phyloP scores from a whole-genome alignment of 345 rosid genomes.

The Gossypium sturtianum region DNA sequence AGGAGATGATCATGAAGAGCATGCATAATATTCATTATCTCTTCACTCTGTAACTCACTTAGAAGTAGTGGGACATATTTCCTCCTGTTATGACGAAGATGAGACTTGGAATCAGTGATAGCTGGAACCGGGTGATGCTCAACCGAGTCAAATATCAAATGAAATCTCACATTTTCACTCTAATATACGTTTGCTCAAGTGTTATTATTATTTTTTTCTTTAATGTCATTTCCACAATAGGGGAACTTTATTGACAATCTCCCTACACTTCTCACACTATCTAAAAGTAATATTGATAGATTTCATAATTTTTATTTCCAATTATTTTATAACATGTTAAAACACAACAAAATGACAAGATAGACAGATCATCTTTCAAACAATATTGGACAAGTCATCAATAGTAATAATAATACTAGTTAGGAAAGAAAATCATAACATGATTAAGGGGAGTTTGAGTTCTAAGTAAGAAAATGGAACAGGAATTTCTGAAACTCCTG shows the following conservation, averaged over 20 bases:
- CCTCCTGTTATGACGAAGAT: conserved; percentile 28
- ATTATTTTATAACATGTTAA: not conserved
- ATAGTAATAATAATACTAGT: not conserved
- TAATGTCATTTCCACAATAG: no score
- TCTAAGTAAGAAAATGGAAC: not conserved
- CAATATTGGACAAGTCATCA: not conserved
- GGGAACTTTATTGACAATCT: not conserved
- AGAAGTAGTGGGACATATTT: conserved; percentile 29
- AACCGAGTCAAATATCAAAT: conserved; percentile 1
- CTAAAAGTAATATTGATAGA: not conserved
- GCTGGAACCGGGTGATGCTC: not conserved
- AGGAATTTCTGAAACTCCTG: not conserved
- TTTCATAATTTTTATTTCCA: not conserved
- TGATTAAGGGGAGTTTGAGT: not conserved
- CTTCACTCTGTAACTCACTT: conserved; percentile 30
- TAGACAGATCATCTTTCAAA: not conserved
- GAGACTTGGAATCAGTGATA: not conserved
- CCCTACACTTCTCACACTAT: not conserved
- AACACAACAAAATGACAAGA: not conserved
- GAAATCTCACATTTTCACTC: not conserved
- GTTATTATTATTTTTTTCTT: no score
- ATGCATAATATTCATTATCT: conserved; percentile 38
- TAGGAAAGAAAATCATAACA: not conserved
- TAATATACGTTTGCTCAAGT: no score
- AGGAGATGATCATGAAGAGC: conserved; percentile 40